Evolutionary conservation across 1,139 yeast species (phyloP).

Genomic region (Kodamaea suecica): DNA sequence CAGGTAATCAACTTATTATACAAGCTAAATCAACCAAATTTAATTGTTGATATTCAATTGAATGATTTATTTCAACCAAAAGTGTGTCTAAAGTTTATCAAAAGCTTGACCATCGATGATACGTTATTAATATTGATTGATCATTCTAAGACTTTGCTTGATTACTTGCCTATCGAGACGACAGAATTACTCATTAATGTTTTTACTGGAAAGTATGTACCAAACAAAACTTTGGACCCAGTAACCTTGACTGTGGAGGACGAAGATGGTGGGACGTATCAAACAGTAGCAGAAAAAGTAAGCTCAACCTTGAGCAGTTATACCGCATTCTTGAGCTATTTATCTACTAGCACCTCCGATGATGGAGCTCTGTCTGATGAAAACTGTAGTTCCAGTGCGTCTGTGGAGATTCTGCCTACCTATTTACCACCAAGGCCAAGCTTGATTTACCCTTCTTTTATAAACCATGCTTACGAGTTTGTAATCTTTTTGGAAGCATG

Average conservation of each 20-base stretch:
- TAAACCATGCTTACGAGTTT: slow-evolving; percentile 81
- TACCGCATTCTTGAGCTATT: slow-evolving; percentile 64
- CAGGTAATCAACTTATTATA: slow-evolving; percentile 73
- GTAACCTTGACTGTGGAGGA: slow-evolving; percentile 8
- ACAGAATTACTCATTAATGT: slow-evolving; percentile 79
- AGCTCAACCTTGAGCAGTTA: slow-evolving; percentile 55
- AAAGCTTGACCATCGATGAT: slow-evolving; percentile 73
- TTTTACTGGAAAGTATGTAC: slow-evolving; percentile 79
- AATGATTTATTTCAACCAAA: slow-evolving; percentile 63
- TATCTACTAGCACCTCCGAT: slow-evolving; percentile 35
- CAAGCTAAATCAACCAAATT: slow-evolving; percentile 68
- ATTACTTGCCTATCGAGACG: slow-evolving; percentile 72
- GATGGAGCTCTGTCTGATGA: slow-evolving; percentile 5
- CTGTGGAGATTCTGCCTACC: slow-evolving; percentile 46
- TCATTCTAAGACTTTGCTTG: slow-evolving; percentile 64
- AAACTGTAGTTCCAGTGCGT: neutral
- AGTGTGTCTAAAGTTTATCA: slow-evolving; percentile 64
- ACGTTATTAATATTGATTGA: slow-evolving; percentile 67
- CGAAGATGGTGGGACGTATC: slow-evolving; percentile 6
- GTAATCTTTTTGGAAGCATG: slow-evolving; percentile 95
- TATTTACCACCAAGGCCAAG: slow-evolving; percentile 92
- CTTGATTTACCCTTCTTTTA: slow-evolving; percentile 80
- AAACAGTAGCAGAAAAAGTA: slow-evolving; percentile 10
- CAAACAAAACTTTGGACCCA: slow-evolving; percentile 21
- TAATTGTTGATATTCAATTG: slow-evolving; percentile 74